Conservation (phyloP, 129 eudicot species). For the Sambucus nigra region DNA sequence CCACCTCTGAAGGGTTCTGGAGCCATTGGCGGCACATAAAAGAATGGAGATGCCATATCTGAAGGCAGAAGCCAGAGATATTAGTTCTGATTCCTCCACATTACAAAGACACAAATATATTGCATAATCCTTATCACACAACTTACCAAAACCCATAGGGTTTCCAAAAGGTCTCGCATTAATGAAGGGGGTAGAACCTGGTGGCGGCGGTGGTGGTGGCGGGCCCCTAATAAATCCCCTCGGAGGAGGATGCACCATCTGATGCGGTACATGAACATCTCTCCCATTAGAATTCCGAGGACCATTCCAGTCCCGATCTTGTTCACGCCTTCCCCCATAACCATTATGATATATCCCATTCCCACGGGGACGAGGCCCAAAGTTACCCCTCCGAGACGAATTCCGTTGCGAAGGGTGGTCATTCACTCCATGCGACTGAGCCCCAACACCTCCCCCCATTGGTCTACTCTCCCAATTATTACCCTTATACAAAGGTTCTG, state of each 20-base stretch:
- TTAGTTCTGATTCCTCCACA: conserved; percentile 5
- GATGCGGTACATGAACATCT: conserved; percentile 38
- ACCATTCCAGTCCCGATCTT: conserved; percentile 33
- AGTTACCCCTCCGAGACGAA: conserved; percentile 43
- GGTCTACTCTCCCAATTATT: conserved; percentile 36
- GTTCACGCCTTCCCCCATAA: conserved; percentile 50
- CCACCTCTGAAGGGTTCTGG: conserved; percentile 33
- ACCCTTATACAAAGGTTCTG: conserved; percentile 28
- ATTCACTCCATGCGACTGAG: conserved; percentile 16
- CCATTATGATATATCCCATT: conserved; percentile 44
- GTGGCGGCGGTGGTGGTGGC: conserved; percentile 27
- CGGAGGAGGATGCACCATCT: conserved; percentile 42
- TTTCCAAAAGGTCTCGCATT: conserved; percentile 35
- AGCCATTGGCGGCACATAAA: conserved; percentile 42
- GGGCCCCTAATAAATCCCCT: conserved; percentile 41
- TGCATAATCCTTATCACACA: not conserved
- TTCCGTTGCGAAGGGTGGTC: conserved; percentile 35
- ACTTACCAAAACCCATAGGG: conserved; percentile 60
- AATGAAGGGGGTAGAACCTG: conserved; percentile 46
- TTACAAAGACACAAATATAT: not conserved
- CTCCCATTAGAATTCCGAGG: conserved; percentile 26
- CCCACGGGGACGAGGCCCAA: conserved; percentile 51
- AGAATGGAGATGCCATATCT: conserved; percentile 41
- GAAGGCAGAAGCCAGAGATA: conserved; percentile 1
- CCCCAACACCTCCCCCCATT: conserved; percentile 22